Percentiles rank a stretch among this genome's conserved stretches.
Evolutionary conservation across 208 protist genomes (phyloP).

Genomic region (Acanthamoeba rhysodes): DNA sequence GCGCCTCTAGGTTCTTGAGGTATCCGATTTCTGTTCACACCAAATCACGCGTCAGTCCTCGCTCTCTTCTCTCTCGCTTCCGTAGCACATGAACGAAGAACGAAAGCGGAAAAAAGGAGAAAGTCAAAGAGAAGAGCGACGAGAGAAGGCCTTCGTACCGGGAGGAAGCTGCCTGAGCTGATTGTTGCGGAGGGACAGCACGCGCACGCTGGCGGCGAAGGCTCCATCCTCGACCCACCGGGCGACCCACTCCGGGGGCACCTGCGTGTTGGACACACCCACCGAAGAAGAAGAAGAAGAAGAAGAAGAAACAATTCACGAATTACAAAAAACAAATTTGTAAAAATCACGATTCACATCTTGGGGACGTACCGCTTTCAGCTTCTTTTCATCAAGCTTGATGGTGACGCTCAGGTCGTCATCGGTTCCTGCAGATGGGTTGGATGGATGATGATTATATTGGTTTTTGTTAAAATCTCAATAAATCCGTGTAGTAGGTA

Average conservation of each 20-base stretch:
- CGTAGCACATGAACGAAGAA: neutral
- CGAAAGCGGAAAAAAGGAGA: neutral
- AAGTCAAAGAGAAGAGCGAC: neutral
- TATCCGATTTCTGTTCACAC: neutral
- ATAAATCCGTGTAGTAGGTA: neutral
- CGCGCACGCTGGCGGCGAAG: conserved; percentile 33
- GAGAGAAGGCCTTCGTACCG: neutral
- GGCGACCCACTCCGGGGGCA: neutral
- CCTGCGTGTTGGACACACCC: neutral
- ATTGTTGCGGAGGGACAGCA: conserved; percentile 44
- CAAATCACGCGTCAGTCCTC: neutral
- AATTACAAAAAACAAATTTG: neutral
- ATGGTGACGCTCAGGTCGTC: neutral
- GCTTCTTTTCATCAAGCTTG: neutral
- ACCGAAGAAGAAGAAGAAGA: too few species aligned
- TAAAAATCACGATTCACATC: neutral
- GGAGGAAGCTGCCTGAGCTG: conserved; percentile 11
- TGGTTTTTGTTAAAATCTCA: neutral
- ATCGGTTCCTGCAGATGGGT: neutral
- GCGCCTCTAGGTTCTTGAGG: conserved; percentile 16
- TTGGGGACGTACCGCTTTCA: neutral
- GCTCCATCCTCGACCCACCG: neutral
- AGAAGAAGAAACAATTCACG: neutral
- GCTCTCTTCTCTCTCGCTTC: too few species aligned
- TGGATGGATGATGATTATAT: neutral